phyloP scores from a whole-genome alignment of 108 stramenopile species.

The Stephanodiscus triporus region DNA sequence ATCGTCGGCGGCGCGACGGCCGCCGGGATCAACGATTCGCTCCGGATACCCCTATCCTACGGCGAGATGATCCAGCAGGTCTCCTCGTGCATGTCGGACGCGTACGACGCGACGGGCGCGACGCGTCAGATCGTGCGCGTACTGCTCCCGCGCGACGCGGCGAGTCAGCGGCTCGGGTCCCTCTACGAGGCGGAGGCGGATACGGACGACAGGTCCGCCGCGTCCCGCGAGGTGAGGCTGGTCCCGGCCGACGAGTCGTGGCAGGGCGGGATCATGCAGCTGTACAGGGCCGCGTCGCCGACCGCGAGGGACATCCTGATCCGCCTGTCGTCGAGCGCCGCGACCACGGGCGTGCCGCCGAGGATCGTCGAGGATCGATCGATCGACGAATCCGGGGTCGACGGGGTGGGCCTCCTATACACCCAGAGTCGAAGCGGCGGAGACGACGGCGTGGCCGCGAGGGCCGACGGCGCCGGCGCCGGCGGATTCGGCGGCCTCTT shows the following conservation, averaged over 20 bases:
- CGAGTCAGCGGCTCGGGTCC: slow-evolving; percentile 60
- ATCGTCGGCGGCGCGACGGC: not conserved
- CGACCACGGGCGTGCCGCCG: slow-evolving; percentile 67
- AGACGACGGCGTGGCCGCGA: not conserved
- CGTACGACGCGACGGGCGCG: slow-evolving; percentile 49
- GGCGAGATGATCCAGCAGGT: slow-evolving; percentile 79
- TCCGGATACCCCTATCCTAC: slow-evolving; percentile 71
- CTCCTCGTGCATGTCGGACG: slow-evolving; percentile 69
- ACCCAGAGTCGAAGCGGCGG: slow-evolving; percentile 48
- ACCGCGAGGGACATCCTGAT: slow-evolving; percentile 65
- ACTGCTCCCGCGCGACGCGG: slow-evolving; percentile 70
- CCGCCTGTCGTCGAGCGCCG: slow-evolving; percentile 39
- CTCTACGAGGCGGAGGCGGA: slow-evolving; percentile 64
- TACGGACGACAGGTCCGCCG: slow-evolving; percentile 2
- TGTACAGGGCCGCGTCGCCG: slow-evolving; percentile 77
- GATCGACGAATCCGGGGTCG: slow-evolving; percentile 87
- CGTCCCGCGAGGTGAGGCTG: slow-evolving; percentile 46
- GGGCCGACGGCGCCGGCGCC: slow-evolving; percentile 2
- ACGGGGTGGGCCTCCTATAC: slow-evolving; percentile 82
- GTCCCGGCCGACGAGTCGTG: slow-evolving; percentile 88
- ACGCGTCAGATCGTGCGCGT: slow-evolving; percentile 78
- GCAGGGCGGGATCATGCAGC: slow-evolving; percentile 93
- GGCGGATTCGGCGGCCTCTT: slow-evolving; percentile 36
- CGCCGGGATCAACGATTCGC: slow-evolving; percentile 24
- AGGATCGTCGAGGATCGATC: slow-evolving; percentile 79